These are phyloP conservation scores for Grosmannia huntii DNA, from an alignment of 2,329 filamentous ascomycete genomes.

Conservation along the genomic window DNA sequence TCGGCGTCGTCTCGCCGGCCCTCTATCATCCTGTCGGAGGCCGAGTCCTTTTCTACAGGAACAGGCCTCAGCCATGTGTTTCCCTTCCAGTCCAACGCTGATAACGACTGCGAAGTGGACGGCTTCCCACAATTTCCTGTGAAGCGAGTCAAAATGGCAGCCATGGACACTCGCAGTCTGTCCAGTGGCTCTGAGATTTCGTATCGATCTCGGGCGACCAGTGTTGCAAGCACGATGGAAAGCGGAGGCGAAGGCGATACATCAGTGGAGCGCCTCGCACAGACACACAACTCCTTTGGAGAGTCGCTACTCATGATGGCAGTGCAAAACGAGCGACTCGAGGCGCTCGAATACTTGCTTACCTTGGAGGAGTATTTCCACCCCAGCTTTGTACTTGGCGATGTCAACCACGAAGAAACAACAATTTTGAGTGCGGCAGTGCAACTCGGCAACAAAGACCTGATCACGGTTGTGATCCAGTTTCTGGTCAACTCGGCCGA, in stretches of 20 bases:
- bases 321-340: constrained; percentile 56
- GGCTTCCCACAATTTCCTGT: constrained; percentile 20
- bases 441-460: constrained; percentile 62
- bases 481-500: constrained; percentile 43
- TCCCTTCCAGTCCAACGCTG: constrained; percentile 51
- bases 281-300: constrained; percentile 57
- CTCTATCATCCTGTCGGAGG: constrained; percentile 26
- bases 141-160: constrained; percentile 62
- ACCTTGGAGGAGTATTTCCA: constrained; percentile 67
- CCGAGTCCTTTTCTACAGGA: constrained; percentile 41
- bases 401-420: constrained; percentile 80
- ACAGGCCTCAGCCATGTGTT: constrained; percentile 72
- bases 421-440: constrained; percentile 83
- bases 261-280: constrained; percentile 64
- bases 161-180: constrained; percentile 79
- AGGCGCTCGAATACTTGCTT: constrained; percentile 67
- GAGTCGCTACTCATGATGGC: constrained; percentile 87
- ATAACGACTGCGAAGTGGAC: constrained; percentile 14
- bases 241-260: constrained; percentile 74
- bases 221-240: constrained; percentile 53
- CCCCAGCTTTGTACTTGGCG: constrained; percentile 56
- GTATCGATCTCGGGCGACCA: constrained; percentile 66
- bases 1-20: constrained; percentile 26
- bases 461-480: constrained; percentile 64
- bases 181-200: constrained; percentile 80